phyloP scores from a whole-genome alignment of 768 basidiomycete species.

The Auricularia cornea region DNA sequence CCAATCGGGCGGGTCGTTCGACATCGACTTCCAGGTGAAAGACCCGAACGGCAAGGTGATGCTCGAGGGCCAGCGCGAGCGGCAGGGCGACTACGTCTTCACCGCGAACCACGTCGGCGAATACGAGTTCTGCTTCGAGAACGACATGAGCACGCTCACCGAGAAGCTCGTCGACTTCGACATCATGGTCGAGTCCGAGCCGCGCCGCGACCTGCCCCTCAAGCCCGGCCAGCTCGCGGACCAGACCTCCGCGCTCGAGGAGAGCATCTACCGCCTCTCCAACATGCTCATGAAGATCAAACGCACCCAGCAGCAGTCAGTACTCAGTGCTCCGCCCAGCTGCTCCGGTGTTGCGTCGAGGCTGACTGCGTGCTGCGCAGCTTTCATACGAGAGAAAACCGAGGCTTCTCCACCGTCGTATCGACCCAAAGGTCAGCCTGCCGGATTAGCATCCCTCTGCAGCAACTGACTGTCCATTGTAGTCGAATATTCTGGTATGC shows the following conservation, averaged over 20 bases:
- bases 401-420: constrained; percentile 87
- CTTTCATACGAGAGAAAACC: constrained; percentile 89
- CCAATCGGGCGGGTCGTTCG: constrained; percentile 95
- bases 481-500: constrained; percentile 95
- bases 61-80: constrained; percentile 80
- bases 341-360: background rate
- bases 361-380: constrained; percentile 29
- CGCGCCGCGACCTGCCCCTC: constrained; percentile 78
- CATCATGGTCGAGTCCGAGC: constrained; percentile 98
- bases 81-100: constrained; percentile 94
- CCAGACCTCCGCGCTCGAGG: constrained; percentile 88
- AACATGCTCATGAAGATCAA: constrained; percentile 84
- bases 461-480: background rate
- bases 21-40: constrained; percentile 88
- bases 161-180: constrained; percentile 93
- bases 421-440: constrained; percentile 71
- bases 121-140: constrained; percentile 96
- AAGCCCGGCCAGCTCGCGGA: constrained; percentile 84
- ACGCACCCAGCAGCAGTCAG: constrained; percentile 89
- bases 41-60: constrained; percentile 85
- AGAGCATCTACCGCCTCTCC: constrained; percentile 88
- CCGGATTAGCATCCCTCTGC: constrained; percentile 10
- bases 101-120: constrained; percentile 89
- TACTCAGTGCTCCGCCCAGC: constrained; percentile 9
- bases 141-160: constrained; percentile 90